Evolutionary conservation across 1,139 yeast genomes (phyloP).

Genomic region (Hansenula sp.): DNA sequence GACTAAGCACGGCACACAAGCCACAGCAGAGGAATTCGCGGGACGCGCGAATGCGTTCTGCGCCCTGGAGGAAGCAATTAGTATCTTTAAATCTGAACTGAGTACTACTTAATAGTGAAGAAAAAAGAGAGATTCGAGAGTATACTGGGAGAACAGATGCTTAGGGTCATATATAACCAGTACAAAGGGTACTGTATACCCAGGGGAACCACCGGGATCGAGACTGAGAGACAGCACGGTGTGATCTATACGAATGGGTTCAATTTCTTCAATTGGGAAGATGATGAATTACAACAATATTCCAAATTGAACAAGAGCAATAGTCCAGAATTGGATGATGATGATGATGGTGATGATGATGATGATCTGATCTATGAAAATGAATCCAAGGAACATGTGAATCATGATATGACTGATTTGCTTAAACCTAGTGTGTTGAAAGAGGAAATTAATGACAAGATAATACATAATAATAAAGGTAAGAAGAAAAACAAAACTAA

Average conservation of each 20-base stretch:
- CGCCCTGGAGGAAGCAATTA: too few relatives aligned
- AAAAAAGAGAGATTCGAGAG: too few relatives aligned
- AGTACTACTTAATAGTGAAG: too few relatives aligned
- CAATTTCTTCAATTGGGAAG: constrained; percentile 27
- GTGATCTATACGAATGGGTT: constrained; percentile 28
- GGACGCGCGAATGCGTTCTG: background rate
- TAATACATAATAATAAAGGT: background rate
- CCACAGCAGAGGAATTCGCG: background rate
- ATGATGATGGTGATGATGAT: background rate
- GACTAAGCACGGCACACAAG: background rate
- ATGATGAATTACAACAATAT: constrained; percentile 3
- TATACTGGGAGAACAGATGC: constrained; percentile 9
- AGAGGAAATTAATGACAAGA: background rate
- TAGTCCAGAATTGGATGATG: background rate
- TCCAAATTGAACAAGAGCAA: background rate
- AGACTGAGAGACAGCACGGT: background rate
- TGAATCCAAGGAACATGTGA: constrained; percentile 17
- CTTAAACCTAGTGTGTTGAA: background rate
- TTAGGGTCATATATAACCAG: constrained; percentile 13
- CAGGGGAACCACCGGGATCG: constrained; percentile 2
- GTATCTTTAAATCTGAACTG: too few relatives aligned
- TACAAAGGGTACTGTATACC: constrained; percentile 21
- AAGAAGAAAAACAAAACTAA: constrained; percentile 4
- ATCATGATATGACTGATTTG: constrained; percentile 5
- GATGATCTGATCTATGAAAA: constrained; percentile 6